Evolutionary conservation across 805 yeast species (phyloP), one percentile per base, ranked within the genome.

Genomic region (Middelhovenomyces tepae): DNA sequence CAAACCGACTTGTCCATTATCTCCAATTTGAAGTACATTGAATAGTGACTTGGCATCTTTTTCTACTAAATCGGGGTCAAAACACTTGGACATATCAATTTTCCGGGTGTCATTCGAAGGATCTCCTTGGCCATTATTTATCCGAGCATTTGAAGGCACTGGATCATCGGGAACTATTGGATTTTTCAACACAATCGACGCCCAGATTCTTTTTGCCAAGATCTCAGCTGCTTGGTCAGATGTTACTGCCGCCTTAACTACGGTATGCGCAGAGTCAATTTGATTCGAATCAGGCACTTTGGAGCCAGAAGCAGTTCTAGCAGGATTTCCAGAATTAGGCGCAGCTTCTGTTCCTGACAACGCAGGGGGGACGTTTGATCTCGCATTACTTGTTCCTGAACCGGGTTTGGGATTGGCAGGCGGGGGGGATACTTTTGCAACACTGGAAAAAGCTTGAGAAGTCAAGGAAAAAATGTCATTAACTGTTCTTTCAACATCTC

Each of bases 191-290:
- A 60, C 65, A 31, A 61, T 42, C 5, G 65, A 56, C 40, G 56
- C 51, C 67, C 67, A 61, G 28, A 62, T 56, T 13, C 67, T 54
- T 28, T 45, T 38, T 5, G 62, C 65, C 30, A 61, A 43, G 4
- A 48, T 46, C 25, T 47, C 53, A 1, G 60, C 39, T 2, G 51
- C 34, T 3, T 35, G 38, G 21, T 42, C 39, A 31, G 45, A 45
- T 13, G 46, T 46, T 36, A 61, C 46, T 2, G 63, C 59, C 11
- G 51, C 50, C 26, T 50, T 42, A 11, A 60, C 62, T 8, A 46
- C 40, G 31, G 40, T 45, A n/a, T 46, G 45, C 13, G 43, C 30
- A 7, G 38, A 23, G 27, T 31, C 11, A 4, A 17, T 18, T 22
- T 24, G 16, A 11, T 24, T 16, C 16, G 35, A 33, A 2, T 26